Conservation (phyloP, 2,329 filamentous ascomycete genomes). For the Nothomitra cinnamomea region DNA sequence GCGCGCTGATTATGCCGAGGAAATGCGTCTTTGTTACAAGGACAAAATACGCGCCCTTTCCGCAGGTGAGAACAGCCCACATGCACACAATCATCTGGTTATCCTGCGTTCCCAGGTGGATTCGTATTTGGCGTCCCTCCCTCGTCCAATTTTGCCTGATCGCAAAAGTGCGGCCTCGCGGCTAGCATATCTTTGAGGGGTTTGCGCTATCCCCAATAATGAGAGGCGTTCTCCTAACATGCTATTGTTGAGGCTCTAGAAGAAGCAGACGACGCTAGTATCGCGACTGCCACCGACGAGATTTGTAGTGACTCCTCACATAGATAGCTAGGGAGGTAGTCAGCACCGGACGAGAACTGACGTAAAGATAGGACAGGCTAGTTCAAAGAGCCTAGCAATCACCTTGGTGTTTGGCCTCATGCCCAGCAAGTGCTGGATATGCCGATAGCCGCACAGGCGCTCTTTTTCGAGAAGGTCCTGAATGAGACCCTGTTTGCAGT, state of each 20-base stretch:
- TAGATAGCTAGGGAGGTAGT: conserved; percentile 20
- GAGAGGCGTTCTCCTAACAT: background rate
- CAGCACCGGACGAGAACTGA: conserved; percentile 10
- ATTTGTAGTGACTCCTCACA: conserved; percentile 20
- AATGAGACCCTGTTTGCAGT: background rate
- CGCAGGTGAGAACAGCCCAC: too few relatives aligned
- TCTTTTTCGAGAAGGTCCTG: background rate
- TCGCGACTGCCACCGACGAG: conserved; percentile 19
- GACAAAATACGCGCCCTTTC: too few relatives aligned
- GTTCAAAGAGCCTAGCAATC: conserved; percentile 9
- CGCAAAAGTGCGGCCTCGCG: too few relatives aligned
- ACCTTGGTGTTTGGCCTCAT: conserved; percentile 8
- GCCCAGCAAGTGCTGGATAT: background rate
- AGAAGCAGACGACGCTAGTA: conserved; percentile 18
- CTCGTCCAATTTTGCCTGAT: too few relatives aligned
- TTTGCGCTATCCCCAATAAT: background rate
- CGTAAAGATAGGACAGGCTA: background rate
- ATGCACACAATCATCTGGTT: too few relatives aligned
- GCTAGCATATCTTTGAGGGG: conserved; percentile 10
- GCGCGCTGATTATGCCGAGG: too few relatives aligned
- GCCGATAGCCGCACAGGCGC: background rate
- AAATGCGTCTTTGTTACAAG: too few relatives aligned
- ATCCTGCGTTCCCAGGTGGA: too few relatives aligned
- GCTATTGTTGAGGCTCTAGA: conserved; percentile 14
- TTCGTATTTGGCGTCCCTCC: too few relatives aligned